phyloP scores from a whole-genome alignment of 2,329 filamentous ascomycete genomes.

The Fusarium dimerum region DNA sequence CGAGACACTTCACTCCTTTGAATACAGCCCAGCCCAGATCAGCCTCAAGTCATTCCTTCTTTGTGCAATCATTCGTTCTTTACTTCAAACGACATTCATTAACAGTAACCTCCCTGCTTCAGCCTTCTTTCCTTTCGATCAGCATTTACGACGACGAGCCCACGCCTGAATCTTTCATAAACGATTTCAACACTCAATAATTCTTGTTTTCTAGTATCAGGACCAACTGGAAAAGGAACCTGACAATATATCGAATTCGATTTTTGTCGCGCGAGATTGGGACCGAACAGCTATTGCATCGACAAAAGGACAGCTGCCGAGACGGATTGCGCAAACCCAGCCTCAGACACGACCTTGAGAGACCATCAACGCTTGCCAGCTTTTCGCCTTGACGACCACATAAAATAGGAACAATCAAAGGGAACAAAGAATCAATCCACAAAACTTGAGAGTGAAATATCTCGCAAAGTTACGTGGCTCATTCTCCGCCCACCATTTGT shows the following conservation, averaged over 20 bases:
- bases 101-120: background rate
- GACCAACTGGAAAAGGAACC: background rate
- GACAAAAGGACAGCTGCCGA: background rate
- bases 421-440: background rate
- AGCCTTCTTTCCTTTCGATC: background rate
- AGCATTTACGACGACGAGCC: background rate
- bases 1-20: background rate
- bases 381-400: background rate
- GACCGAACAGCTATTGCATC: background rate
- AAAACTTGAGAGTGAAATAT: background rate
- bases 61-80: background rate
- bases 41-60: background rate
- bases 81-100: no score
- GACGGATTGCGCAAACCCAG: background rate
- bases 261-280: background rate
- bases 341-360: background rate
- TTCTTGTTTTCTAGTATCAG: background rate
- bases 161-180: background rate
- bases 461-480: background rate
- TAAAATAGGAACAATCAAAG: background rate
- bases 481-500: background rate
- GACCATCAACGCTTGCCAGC: background rate
- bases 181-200: background rate
- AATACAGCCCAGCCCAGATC: background rate
- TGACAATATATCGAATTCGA: background rate